Evolutionary conservation across 768 basidiomycete genomes (phyloP).

Genomic region (Collybia sp.): DNA sequence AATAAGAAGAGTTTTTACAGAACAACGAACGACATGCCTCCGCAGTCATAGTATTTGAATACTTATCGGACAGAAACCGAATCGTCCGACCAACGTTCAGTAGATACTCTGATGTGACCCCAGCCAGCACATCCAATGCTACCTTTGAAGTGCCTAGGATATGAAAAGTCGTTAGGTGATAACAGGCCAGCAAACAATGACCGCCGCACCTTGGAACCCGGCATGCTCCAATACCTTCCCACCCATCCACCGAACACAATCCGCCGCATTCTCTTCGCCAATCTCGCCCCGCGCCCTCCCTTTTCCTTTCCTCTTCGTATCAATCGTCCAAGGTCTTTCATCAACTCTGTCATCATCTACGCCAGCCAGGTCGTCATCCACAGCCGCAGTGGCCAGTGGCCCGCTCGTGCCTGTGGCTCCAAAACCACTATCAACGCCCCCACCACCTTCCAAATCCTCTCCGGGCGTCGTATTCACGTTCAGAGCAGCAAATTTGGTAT

Average conservation of each 20-base stretch:
- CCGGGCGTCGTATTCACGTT: conserved; percentile 25
- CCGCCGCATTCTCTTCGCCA: conserved; percentile 52
- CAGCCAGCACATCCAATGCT: conserved; percentile 72
- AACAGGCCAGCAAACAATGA: not conserved
- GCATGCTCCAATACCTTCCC: conserved; percentile 81
- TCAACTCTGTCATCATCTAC: conserved; percentile 46
- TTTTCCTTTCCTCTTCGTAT: conserved; percentile 17
- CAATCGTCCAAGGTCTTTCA: conserved; percentile 53
- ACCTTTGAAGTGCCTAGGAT: conserved; percentile 63
- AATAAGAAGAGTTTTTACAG: conserved; percentile 3
- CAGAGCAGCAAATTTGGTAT: conserved; percentile 65
- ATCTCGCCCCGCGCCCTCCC: conserved; percentile 40
- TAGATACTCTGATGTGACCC: conserved; percentile 78
- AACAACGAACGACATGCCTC: conserved; percentile 53
- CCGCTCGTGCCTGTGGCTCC: conserved; percentile 21
- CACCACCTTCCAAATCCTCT: conserved; percentile 31
- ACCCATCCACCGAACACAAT: conserved; percentile 70
- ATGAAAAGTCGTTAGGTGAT: not conserved
- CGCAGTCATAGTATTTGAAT: conserved; percentile 71
- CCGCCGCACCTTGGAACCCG: conserved; percentile 81
- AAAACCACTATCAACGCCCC: conserved; percentile 30
- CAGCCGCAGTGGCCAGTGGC: conserved; percentile 6
- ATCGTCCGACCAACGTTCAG: conserved; percentile 85
- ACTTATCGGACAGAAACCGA: conserved; percentile 76
- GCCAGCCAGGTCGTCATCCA: conserved; percentile 27